Evolutionary conservation across 176 grass and related monocot species (phyloP).

Genomic region (Alopecurus myosuroides): DNA sequence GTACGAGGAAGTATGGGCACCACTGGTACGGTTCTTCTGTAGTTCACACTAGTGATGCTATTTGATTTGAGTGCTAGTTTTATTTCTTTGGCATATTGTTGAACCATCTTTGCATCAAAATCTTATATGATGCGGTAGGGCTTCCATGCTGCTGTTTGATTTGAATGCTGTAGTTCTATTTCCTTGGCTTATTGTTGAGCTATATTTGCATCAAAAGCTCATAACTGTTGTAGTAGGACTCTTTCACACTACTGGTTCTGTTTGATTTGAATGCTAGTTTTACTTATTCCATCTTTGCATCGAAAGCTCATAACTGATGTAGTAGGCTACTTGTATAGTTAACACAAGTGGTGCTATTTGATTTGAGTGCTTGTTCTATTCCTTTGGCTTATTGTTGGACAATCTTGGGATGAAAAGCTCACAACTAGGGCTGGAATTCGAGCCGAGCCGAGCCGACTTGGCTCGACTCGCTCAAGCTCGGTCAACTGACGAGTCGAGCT

Average conservation of each 20-base stretch:
- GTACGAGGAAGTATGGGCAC: constrained; percentile 79
- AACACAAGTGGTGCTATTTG: not conserved
- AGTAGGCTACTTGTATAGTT: constrained; percentile 23
- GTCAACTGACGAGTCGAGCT: too few species aligned
- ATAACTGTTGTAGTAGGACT: not conserved
- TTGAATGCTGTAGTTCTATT: constrained; percentile 23
- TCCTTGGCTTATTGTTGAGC: not conserved
- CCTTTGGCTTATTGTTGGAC: not conserved
- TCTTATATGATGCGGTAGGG: not conserved
- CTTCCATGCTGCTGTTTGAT: constrained; percentile 8
- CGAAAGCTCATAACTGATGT: not conserved
- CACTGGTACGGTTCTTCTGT: constrained; percentile 40
- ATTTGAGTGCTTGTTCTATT: constrained; percentile 18
- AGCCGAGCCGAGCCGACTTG: too few species aligned
- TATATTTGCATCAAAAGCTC: not conserved
- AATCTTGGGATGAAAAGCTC: not conserved
- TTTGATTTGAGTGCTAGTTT: constrained; percentile 20
- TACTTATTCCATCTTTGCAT: not conserved
- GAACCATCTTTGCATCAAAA: not conserved
- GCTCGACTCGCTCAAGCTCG: too few species aligned
- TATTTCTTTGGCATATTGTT: not conserved
- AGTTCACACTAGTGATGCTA: not conserved
- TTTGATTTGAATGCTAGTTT: constrained; percentile 16
- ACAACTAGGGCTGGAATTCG: too few species aligned
- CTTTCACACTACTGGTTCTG: not conserved